Percentiles rank a stretch among this genome's conserved stretches.
Conservation (phyloP, 2,329 filamentous ascomycete genomes). For the Sporothrix variecibatus region DNA sequence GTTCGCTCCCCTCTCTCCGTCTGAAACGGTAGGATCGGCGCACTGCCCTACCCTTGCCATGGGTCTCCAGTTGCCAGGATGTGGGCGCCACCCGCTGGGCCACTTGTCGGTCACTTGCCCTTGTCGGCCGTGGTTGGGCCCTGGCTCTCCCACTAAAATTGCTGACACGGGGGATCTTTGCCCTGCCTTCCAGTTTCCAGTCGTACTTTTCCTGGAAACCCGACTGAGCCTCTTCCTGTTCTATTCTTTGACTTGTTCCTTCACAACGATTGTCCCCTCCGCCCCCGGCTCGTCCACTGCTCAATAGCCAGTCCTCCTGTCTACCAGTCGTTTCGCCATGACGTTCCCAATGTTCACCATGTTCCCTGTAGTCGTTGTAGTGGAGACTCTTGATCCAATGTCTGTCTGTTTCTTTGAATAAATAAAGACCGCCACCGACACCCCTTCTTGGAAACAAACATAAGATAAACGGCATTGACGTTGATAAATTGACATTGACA, state of each 20-base stretch:
- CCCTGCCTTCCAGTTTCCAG: background rate
- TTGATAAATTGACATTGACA: background rate
- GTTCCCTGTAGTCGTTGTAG: background rate
- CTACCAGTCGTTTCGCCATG: background rate
- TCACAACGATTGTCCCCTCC: background rate
- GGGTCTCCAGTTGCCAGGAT: background rate
- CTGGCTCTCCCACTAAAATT: background rate
- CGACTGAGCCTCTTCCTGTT: background rate
- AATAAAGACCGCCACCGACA: background rate
- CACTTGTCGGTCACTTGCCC: background rate
- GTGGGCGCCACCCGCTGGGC: background rate
- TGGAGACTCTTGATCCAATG: background rate
- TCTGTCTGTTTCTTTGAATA: background rate
- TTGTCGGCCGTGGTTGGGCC: background rate
- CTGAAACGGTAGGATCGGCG: background rate
- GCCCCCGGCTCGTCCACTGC: background rate
- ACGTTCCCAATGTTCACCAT: background rate
- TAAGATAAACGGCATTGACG: background rate
- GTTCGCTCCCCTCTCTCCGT: background rate
- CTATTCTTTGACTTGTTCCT: background rate
- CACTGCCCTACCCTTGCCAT: background rate
- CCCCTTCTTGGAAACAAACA: background rate
- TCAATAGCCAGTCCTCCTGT: background rate
- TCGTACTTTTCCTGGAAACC: background rate
- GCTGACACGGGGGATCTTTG: slow-evolving; percentile 1